A percentile compares a stretch with the other conserved stretches of the same genome.
Evolutionary conservation across 129 eudicot species (phyloP).

Genomic region (Lactuca saligna): DNA sequence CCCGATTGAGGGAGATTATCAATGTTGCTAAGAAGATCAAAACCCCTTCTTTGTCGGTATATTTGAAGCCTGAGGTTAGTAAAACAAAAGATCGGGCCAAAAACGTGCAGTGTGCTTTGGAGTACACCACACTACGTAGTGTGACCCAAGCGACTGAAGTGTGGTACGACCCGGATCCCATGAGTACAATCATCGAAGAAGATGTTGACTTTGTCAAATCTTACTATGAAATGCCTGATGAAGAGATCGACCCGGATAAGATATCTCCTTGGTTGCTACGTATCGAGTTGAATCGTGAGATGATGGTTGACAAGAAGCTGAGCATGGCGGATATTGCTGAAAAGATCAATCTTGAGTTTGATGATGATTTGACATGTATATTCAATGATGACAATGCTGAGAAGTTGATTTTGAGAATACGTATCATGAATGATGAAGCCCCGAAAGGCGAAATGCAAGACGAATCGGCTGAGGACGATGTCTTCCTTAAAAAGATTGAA

Average conservation of each 20-base stretch:
- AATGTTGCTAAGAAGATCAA: conserved; percentile 96
- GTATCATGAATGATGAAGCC: conserved; percentile 96
- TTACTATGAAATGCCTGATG: conserved; percentile 96
- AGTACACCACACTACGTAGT: conserved; percentile 86
- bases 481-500: conserved; percentile 87
- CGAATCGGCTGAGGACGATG: conserved; percentile 97
- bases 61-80: conserved; percentile 71
- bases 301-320: conserved; percentile 97
- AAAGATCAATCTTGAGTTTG: conserved; percentile 84
- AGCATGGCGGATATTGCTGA: conserved; percentile 98
- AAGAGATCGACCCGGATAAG: conserved; percentile 85
- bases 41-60: conserved; percentile 95
- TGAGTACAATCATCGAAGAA: conserved; percentile 89
- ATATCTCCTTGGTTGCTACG: conserved; percentile 98
- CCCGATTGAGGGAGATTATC: conserved; percentile 90
- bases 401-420: conserved; percentile 86
- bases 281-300: conserved; percentile 84
- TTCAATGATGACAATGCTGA: conserved; percentile 95
- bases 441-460: conserved; percentile 83
- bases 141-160: conserved; percentile 99
- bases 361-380: conserved; percentile 87
- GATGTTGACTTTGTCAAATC: conserved; percentile 96
- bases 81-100: conserved; percentile 85
- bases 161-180: conserved; percentile 98
- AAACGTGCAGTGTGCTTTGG: conserved; percentile 90